phyloP scores from a whole-genome alignment of 2,329 filamentous ascomycete species.

The Fusarium tuaranense region DNA sequence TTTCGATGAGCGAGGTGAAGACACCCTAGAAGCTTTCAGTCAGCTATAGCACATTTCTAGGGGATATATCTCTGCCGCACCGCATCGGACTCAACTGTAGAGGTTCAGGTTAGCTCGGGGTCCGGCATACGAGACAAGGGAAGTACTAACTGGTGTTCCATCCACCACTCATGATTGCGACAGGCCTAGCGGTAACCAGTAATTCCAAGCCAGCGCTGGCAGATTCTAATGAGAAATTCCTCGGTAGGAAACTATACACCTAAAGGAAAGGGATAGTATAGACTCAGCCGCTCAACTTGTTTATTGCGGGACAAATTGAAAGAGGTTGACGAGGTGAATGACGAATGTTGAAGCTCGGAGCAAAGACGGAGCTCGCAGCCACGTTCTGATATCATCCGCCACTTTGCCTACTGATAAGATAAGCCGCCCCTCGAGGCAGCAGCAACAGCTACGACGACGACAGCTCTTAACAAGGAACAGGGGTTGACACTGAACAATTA shows the following conservation, averaged over 20 bases:
- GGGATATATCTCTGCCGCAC: slow-evolving; percentile 72
- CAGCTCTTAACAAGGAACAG: neutral
- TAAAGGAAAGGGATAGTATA: neutral
- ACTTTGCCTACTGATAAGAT: slow-evolving; percentile 39
- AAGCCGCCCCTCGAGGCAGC: slow-evolving; percentile 39
- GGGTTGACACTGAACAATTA: neutral
- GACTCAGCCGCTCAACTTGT: neutral
- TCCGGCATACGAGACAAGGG: neutral
- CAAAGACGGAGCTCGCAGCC: slow-evolving; percentile 27
- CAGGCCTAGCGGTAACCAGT: slow-evolving; percentile 2
- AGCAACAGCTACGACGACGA: slow-evolving; percentile 37
- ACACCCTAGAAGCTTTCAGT: slow-evolving; percentile 73
- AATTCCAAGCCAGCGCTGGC: neutral
- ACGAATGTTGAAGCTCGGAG: slow-evolving; percentile 25
- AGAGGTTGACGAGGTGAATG: slow-evolving; percentile 3
- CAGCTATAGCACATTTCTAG: neutral
- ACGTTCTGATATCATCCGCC: slow-evolving; percentile 44
- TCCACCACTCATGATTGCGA: slow-evolving; percentile 75
- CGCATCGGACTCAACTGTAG: slow-evolving; percentile 88
- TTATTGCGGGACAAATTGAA: neutral
- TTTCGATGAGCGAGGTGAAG: slow-evolving; percentile 95
- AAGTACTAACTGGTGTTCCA: slow-evolving; percentile 86
- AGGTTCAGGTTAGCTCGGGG: slow-evolving; percentile 14
- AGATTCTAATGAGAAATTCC: neutral
- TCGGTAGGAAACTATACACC: neutral